Conservation (phyloP, 495 filamentous ascomycete genomes). For the Aspergillus hancockii region DNA sequence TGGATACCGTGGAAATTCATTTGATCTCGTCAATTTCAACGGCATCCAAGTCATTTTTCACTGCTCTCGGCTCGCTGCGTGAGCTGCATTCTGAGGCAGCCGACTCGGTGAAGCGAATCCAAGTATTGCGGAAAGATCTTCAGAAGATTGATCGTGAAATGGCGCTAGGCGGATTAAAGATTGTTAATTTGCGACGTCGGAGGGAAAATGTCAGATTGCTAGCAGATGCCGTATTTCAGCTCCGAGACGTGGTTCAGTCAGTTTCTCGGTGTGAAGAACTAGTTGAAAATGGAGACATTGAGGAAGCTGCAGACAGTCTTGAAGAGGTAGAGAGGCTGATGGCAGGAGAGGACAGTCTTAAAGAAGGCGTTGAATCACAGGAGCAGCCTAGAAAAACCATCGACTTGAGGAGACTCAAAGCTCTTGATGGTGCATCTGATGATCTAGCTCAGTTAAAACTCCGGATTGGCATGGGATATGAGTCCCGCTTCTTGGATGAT, state of each 20-base stretch:
- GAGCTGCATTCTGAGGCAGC: constrained; percentile 92
- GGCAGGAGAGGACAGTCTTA: constrained; percentile 57
- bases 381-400: constrained; percentile 36
- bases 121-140: constrained; percentile 75
- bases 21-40: constrained; percentile 94
- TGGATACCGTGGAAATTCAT: constrained; percentile 98
- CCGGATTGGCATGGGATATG: constrained; percentile 85
- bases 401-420: constrained; percentile 78
- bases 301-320: constrained; percentile 74
- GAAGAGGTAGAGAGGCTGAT: constrained; percentile 77
- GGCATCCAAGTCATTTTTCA: constrained; percentile 95
- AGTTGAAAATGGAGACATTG: constrained; percentile 77
- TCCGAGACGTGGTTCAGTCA: constrained; percentile 74
- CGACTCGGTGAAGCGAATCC: constrained; percentile 86
- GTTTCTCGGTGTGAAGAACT: constrained; percentile 76
- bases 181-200: constrained; percentile 77
- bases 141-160: constrained; percentile 81
- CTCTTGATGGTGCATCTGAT: constrained; percentile 74
- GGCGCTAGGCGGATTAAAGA: constrained; percentile 80
- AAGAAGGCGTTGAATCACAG: constrained; percentile 27
- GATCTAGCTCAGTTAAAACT: constrained; percentile 74
- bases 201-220: constrained; percentile 84
- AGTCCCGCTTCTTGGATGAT: constrained; percentile 74
- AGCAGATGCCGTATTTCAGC: constrained; percentile 77
- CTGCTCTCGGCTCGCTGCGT: constrained; percentile 83